Conservation (phyloP, 2,329 filamentous ascomycete genomes). For the Xylaria sp. region DNA sequence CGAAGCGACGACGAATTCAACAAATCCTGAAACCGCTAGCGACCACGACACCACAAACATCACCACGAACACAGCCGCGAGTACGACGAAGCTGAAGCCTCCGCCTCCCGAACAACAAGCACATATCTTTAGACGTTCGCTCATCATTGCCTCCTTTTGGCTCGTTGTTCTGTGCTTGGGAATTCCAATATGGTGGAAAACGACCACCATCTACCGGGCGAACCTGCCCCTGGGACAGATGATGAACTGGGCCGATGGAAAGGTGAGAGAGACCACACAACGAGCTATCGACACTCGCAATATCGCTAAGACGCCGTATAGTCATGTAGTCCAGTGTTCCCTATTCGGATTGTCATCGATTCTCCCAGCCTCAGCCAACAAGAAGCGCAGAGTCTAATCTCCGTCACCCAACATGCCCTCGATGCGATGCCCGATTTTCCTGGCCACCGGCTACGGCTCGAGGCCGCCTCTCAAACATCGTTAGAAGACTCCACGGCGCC, state of each 20-base stretch:
- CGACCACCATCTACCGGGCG: slow-evolving; percentile 91
- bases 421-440: slow-evolving; percentile 89
- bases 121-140: slow-evolving; percentile 74
- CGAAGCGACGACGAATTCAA: slow-evolving; percentile 2
- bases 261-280: slow-evolving; percentile 67
- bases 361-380: slow-evolving; percentile 71
- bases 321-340: slow-evolving; percentile 89
- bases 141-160: slow-evolving; percentile 91
- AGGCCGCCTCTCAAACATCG: slow-evolving; percentile 64
- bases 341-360: slow-evolving; percentile 82
- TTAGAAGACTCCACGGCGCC: slow-evolving; percentile 43
- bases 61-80: slow-evolving; percentile 11
- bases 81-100: slow-evolving; percentile 49
- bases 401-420: slow-evolving; percentile 84
- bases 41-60: not conserved
- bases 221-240: slow-evolving; percentile 84
- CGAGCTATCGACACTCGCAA: not conserved
- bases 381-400: slow-evolving; percentile 78
- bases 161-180: slow-evolving; percentile 83
- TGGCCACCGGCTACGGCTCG: slow-evolving; percentile 81
- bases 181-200: slow-evolving; percentile 94
- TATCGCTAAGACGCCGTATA: slow-evolving; percentile 51
- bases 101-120: slow-evolving; percentile 83
- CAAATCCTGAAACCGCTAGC: not conserved
- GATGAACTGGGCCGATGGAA: slow-evolving; percentile 91